Percentiles rank a stretch among this genome's conserved stretches.
Conservation (phyloP, 805 yeast genomes). For the Candida hispaniensis region DNA sequence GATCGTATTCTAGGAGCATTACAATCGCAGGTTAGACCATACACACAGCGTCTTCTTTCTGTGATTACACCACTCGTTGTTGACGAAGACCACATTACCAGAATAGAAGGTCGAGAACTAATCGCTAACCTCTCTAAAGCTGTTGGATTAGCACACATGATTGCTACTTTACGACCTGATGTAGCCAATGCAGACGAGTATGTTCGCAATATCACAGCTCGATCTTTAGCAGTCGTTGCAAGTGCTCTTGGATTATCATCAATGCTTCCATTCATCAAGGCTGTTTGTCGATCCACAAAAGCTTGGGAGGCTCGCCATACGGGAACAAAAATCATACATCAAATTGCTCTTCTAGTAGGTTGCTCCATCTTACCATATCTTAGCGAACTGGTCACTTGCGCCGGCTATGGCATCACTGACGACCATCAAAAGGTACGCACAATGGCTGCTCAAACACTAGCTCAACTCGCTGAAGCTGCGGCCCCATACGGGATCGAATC, state of each 20-base stretch:
- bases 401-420: constrained; percentile 50
- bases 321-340: constrained; percentile 68
- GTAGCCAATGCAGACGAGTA: constrained; percentile 75
- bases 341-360: constrained; percentile 57
- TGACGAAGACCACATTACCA: constrained; percentile 65
- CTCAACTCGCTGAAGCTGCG: constrained; percentile 69
- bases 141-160: constrained; percentile 71
- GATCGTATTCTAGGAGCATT: constrained; percentile 58
- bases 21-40: constrained; percentile 58
- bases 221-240: constrained; percentile 77
- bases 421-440: constrained; percentile 57
- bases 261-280: constrained; percentile 68
- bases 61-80: constrained; percentile 71
- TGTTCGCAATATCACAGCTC: constrained; percentile 61
- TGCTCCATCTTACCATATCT: constrained; percentile 67
- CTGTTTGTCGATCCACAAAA: constrained; percentile 65
- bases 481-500: constrained; percentile 86
- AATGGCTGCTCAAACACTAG: constrained; percentile 58
- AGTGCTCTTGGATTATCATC: constrained; percentile 62
- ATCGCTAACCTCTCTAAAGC: constrained; percentile 65
- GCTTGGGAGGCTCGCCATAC: constrained; percentile 79
- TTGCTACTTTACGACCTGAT: constrained; percentile 71
- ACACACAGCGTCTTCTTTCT: constrained; percentile 55
- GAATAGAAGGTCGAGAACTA: constrained; percentile 71
- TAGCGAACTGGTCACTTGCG: constrained; percentile 50